Percentiles rank a stretch among this genome's conserved stretches.
Conservation (phyloP, 495 filamentous ascomycete species). For the Penicillium chermesinum region DNA sequence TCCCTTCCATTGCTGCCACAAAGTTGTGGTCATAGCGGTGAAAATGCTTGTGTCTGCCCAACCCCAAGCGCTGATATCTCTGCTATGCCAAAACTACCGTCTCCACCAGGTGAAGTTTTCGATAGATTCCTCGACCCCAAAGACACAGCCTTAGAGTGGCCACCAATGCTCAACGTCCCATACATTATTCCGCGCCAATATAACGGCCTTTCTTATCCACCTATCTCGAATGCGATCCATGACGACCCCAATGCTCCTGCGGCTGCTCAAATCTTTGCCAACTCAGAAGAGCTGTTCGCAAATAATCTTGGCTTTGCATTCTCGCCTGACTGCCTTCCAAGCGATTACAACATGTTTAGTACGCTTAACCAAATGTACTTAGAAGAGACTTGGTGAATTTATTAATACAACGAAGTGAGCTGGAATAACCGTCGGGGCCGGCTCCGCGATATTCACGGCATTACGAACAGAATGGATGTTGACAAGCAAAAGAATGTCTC, state of each 20-base stretch:
- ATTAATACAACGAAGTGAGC: too few relatives aligned
- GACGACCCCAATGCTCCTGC: background rate
- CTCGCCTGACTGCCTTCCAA: constrained; percentile 19
- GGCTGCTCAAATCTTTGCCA: background rate
- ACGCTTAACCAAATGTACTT: constrained; percentile 25
- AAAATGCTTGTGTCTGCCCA: background rate
- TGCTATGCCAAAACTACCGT: background rate
- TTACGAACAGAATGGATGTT: background rate
- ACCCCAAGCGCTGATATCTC: background rate
- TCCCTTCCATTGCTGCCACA: constrained; percentile 7
- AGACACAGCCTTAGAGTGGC: background rate
- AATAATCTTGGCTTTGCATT: constrained; percentile 23
- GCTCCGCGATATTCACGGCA: too few relatives aligned
- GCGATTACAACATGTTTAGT: constrained; percentile 28
- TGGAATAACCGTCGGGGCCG: too few relatives aligned
- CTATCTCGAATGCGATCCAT: background rate
- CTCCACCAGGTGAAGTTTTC: constrained; percentile 1
- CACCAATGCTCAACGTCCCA: background rate
- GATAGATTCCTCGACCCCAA: constrained; percentile 3
- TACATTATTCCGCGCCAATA: background rate
- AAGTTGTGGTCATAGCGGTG: background rate
- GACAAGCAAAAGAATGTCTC: background rate
- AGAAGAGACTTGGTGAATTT: constrained; percentile 23
- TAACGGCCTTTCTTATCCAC: background rate
- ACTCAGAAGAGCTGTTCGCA: constrained; percentile 16